Percentiles rank a stretch among this genome's conserved stretches.
Evolutionary conservation across 75 land plant genomes (phyloP).

Genomic region (Larix kaempferi): DNA sequence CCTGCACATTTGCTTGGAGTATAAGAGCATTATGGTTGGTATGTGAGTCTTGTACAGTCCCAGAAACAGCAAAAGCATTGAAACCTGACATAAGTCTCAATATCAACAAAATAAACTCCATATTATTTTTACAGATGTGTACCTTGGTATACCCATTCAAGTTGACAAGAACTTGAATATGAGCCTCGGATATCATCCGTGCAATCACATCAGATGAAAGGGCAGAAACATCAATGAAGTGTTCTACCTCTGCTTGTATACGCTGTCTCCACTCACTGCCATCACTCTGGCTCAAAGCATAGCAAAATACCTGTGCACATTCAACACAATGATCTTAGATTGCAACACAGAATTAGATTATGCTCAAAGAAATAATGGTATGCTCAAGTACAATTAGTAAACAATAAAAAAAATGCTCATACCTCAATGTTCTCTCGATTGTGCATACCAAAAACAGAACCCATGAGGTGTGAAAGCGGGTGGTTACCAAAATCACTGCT

Average conservation of each 20-base stretch:
- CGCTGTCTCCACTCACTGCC: constrained; percentile 58
- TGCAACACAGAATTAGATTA: background rate
- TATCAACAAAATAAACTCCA: background rate
- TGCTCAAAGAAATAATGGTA: background rate
- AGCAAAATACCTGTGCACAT: constrained; percentile 47
- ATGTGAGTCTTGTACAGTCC: background rate
- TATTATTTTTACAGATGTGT: background rate
- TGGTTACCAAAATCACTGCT: constrained; percentile 63
- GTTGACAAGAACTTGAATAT: constrained; percentile 50
- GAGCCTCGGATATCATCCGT: constrained; percentile 39
- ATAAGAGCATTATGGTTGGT: background rate
- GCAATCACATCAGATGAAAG: constrained; percentile 50
- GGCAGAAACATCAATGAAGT: constrained; percentile 42
- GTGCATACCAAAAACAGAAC: constrained; percentile 60
- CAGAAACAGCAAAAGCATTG: background rate
- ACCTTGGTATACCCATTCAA: constrained; percentile 60
- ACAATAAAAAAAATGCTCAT: background rate
- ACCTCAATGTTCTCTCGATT: constrained; percentile 49
- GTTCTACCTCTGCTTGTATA: constrained; percentile 42
- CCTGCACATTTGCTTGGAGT: constrained; percentile 18
- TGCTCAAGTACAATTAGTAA: background rate
- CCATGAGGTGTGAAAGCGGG: constrained; percentile 61
- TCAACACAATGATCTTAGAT: background rate
- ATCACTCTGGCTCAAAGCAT: constrained; percentile 52
- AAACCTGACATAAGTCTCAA: background rate